Base-by-base conservation (phyloP, 2,329 filamentous ascomycete genomes). In the Dryadomyces quercivorus region DNA sequence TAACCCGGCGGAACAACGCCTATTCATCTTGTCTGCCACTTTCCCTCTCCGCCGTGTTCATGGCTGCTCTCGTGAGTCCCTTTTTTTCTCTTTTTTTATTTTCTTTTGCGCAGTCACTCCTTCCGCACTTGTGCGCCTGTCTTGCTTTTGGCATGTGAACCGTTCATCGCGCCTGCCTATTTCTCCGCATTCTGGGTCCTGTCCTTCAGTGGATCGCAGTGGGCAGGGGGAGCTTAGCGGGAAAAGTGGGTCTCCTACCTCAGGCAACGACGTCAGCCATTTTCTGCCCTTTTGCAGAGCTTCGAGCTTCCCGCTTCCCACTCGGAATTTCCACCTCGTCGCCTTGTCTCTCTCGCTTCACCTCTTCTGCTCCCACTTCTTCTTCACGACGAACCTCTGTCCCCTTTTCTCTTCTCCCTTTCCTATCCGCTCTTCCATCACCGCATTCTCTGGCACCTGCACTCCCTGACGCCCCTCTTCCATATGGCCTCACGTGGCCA, bases 61-160 rank as follows among this genome's bases (percentile, higher is more conserved):
- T 55, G 54, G 54, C 54, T 44, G 54, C 54, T n/a, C 18, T 55
- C 21, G 54, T 55, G 45, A 52, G 54, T 55, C 16, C 2, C 15
- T 21, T 31, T 38, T 18, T 38, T n/a, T 10, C 18, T 42, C 12
- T 40, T 15, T 47, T n/a, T 10, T 42, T 56, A 38, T 22, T 50
- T 31, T 34, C n/a, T 40, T 49, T 40, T 22, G 21, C 10, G 45
- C 21, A 13, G 9, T 49, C 31, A 38, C 36, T 51, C 49, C 43
- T 36, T 45, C 38, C n/a, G 20, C 6, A 26, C 20, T n/a, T 18
- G n/a, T 8, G 10, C 18, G 20, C 18, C 16, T 2, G 21, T 18
- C 20, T 38, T 49, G n/a, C 47, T 21, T 16, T n/a, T 10, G n/a
- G 15, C 26, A 26, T 26, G 15, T 40, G 48, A 18, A 8, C 7